phyloP scores from a whole-genome alignment of 2,329 filamentous ascomycete species.

The Chrysosporium keratinophilum region DNA sequence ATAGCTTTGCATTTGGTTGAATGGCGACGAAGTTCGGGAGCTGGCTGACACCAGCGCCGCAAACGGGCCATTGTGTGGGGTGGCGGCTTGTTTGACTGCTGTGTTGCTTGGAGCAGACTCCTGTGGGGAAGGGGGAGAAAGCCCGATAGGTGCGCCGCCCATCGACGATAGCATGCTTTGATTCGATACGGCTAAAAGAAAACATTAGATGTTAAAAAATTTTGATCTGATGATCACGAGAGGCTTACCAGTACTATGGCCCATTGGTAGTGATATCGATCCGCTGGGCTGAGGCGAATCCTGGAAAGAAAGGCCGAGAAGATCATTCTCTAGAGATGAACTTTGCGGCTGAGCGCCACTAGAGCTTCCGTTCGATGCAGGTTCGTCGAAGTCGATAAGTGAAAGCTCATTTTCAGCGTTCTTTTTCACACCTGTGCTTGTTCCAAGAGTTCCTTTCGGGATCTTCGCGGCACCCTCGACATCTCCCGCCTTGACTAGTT shows the following conservation, averaged over 20 bases:
- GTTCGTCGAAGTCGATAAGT: constrained; percentile 75
- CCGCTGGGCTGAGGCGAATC: constrained; percentile 55
- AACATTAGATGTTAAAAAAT: not conserved
- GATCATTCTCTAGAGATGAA: constrained; percentile 72
- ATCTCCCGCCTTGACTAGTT: constrained; percentile 91
- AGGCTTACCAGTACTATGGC: constrained; percentile 44
- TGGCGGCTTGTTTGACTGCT: constrained; percentile 30
- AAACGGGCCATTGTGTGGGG: constrained; percentile 48
- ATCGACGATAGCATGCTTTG: not conserved
- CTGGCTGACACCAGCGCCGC: constrained; percentile 46
- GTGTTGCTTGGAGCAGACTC: constrained; percentile 28
- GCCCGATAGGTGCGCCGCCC: constrained; percentile 30
- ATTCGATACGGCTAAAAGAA: not conserved
- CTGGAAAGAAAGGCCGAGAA: constrained; percentile 76
- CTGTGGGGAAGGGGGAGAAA: constrained; percentile 43
- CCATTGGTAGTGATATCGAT: constrained; percentile 67
- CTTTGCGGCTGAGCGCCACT: constrained; percentile 40
- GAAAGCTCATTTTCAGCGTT: constrained; percentile 70
- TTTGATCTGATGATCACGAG: not conserved
- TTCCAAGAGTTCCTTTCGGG: constrained; percentile 66
- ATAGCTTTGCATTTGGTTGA: constrained; percentile 22
- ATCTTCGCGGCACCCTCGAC: constrained; percentile 72
- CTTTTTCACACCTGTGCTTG: constrained; percentile 54
- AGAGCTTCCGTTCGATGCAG: constrained; percentile 41
- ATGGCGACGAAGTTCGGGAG: constrained; percentile 39